Evolutionary conservation across 208 protist species (phyloP), one percentile per base, ranked within the genome.

Genomic region (Acanthamoeba lenticulata): DNA sequence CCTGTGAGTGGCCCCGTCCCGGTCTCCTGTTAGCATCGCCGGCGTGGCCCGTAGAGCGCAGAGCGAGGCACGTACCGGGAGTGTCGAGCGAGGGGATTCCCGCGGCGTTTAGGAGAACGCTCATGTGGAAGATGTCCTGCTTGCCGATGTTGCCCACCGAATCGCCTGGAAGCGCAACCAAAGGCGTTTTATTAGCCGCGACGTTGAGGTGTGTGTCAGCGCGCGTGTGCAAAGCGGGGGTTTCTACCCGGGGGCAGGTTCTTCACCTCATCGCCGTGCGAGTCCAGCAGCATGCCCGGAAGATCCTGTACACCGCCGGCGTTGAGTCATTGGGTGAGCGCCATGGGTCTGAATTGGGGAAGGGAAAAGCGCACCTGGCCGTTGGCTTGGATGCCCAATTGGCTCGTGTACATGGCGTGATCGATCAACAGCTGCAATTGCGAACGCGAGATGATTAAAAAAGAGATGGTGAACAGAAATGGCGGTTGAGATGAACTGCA

Each of bases 81-180:
- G 62, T 93, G 65, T 93, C 89, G 42, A 93, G 89, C 4, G 89
- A 93, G 45, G 49, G 19, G 44, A 93, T 93, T 36, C 89, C 89
- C 19, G 89, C 89, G 29, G 89, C 89, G 9, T 55, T 36, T 7
- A 93, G 49, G 36, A 93, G 19, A 9, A 93, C 62, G 44, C 89
- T 93, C 40, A 93, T 29, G 65, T 93, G 89, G 13, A 93, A 19
- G 40, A 93, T 93, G 47, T 93, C 89, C 40, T 49, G 45, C 67
- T 93, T 83, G 29, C 89, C 89, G 40, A 44, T 27, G 17, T 45
- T 15, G 38, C 89, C 89, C 19, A 93, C 49, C 1, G 7, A 36
- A 24, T 93, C 89, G 3, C 89, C 86, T 77, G 86, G 1, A 24
- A 62, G 11, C 24, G 79, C 11, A 27, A 60, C 15, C 52, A 60